phyloP scores from a whole-genome alignment of 1,284 basidiomycete genomes.

The Trametes versicolor region DNA sequence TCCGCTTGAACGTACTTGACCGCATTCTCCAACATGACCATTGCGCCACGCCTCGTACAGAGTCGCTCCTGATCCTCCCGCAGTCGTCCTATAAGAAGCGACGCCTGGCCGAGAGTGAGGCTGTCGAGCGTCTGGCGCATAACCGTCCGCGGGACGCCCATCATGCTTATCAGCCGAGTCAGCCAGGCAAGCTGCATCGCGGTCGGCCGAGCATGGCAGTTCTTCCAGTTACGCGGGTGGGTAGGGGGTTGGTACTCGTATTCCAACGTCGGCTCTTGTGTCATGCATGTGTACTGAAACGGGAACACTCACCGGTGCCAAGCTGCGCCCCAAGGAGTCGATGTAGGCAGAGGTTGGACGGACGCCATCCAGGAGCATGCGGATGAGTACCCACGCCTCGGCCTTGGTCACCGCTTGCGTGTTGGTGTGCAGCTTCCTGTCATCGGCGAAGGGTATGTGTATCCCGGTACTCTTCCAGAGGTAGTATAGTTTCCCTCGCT shows the following conservation, averaged over 20 bases:
- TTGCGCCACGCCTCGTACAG: neutral
- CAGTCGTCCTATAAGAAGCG: slow-evolving; percentile 1
- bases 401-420: slow-evolving; percentile 6
- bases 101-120: slow-evolving; percentile 4
- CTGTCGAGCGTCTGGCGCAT: neutral
- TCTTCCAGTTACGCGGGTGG: neutral
- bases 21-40: neutral
- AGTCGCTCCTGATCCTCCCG: neutral
- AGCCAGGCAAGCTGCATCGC: slow-evolving; percentile 9
- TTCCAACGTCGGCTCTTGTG: no score
- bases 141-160: neutral
- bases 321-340: neutral
- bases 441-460: neutral
- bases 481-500: neutral
- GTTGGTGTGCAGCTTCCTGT: neutral
- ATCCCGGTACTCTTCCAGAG: neutral
- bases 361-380: neutral
- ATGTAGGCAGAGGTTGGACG: neutral
- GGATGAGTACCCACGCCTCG: slow-evolving; percentile 2
- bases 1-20: neutral
- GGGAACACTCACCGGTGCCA: neutral
- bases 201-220: neutral
- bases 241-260: neutral
- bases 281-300: neutral
- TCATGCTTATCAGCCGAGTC: neutral